These are phyloP conservation scores for Candida endomychidarum DNA, from an alignment of 805 yeast species.

Conservation along the genomic window DNA sequence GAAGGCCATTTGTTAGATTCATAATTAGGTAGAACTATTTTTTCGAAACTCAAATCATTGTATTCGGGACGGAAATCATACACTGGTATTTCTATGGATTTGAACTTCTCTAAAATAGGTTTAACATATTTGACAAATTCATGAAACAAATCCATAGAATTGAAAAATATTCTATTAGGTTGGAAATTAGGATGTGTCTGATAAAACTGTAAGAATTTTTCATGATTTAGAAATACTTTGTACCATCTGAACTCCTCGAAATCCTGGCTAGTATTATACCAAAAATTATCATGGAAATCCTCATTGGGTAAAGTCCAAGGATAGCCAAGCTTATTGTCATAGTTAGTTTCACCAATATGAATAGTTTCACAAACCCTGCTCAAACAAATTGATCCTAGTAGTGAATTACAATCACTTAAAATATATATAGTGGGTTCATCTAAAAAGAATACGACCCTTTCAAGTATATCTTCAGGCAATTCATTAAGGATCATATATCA, in stretches of 20 bases:
- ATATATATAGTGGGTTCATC: no score
- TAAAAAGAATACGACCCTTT: not conserved
- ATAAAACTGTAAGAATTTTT: not conserved
- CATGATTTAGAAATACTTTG: not conserved
- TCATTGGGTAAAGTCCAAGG: not conserved
- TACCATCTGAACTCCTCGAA: no score
- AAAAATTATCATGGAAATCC: no score
- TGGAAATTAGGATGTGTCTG: not conserved
- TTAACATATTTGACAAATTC: not conserved
- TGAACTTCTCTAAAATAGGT: not conserved
- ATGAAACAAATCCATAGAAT: not conserved
- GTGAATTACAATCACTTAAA: no score
- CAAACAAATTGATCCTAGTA: not conserved
- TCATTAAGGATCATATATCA: no score
- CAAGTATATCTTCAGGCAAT: not conserved
- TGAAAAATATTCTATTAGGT: not conserved
- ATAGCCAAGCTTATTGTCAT: no score
- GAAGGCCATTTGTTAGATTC: no score
- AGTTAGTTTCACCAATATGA: not conserved
- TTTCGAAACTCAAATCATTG: no score
- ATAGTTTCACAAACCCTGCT: not conserved
- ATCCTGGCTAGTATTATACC: no score
- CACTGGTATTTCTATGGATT: not conserved
- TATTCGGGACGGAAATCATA: no score
- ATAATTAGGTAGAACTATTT: no score